A percentile compares a stretch with the other conserved stretches of the same genome.
Conservation (phyloP, 345 rosid genomes). For the Gossypium turneri region DNA sequence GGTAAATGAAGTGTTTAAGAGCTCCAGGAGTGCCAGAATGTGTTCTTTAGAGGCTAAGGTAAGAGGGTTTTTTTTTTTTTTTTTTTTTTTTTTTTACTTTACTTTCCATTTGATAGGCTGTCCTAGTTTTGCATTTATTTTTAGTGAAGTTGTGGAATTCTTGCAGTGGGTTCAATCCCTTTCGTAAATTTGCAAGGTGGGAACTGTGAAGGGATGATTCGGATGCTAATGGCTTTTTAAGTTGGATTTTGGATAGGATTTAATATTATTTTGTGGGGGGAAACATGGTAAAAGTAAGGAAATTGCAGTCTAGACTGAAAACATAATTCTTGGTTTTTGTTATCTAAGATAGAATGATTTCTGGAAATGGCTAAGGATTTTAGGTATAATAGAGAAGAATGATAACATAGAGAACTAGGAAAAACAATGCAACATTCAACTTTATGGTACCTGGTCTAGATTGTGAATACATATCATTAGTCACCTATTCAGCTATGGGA, state of each 20-base stretch:
- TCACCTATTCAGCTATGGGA: not conserved
- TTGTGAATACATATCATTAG: not conserved
- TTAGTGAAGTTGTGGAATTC: not conserved
- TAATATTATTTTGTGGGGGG: not conserved
- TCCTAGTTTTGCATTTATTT: not conserved
- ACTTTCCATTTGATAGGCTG: not conserved
- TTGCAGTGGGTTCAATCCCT: not conserved
- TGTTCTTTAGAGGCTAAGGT: slow-evolving; percentile 65
- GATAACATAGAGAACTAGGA: not conserved
- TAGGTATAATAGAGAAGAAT: not conserved
- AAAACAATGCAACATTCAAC: not conserved
- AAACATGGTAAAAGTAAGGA: not conserved
- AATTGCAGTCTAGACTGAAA: not conserved
- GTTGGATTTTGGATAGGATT: not conserved
- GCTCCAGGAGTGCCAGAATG: slow-evolving; percentile 37
- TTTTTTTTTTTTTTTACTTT: not conserved
- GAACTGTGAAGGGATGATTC: slow-evolving; percentile 4
- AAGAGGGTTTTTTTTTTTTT: slow-evolving; percentile 14
- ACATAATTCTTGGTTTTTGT: not conserved
- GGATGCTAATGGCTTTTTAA: not conserved
- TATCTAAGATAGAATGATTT: not conserved
- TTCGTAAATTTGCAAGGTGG: slow-evolving; percentile 7
- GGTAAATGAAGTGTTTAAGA: slow-evolving; percentile 38
- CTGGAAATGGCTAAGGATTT: slow-evolving; percentile 8
- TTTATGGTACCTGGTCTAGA: not conserved